Percentiles rank a stretch among this genome's conserved stretches.
These are phyloP conservation scores for Talaromyces sp. DNA, from an alignment of 2,329 filamentous ascomycete genomes.

Conservation along the genomic window DNA sequence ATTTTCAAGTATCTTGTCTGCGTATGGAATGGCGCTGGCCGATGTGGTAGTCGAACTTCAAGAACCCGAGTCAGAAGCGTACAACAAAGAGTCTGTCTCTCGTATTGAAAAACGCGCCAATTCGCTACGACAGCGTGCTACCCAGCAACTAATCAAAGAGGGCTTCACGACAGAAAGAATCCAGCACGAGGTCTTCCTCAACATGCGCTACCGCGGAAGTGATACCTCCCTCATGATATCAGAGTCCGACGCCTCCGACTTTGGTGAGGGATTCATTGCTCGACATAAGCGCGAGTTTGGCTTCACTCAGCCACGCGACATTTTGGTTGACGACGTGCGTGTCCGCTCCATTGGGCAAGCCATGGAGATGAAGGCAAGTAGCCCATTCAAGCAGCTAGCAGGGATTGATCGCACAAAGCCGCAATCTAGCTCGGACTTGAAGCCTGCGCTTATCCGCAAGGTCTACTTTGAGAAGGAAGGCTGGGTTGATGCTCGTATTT, in stretches of 20 bases:
- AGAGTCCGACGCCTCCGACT: slow-evolving; percentile 31
- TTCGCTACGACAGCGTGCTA: slow-evolving; percentile 24
- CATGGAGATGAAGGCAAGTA: slow-evolving; percentile 9
- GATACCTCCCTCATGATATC: slow-evolving; percentile 42
- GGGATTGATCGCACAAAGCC: slow-evolving; percentile 9
- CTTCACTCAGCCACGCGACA: slow-evolving; percentile 34
- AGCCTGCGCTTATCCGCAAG: slow-evolving; percentile 17
- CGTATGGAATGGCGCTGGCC: slow-evolving; percentile 42
- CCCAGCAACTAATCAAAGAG: slow-evolving; percentile 28
- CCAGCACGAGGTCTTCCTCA: slow-evolving; percentile 33
- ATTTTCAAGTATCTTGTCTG: slow-evolving; percentile 39
- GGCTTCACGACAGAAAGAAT: slow-evolving; percentile 34
- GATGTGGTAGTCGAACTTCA: slow-evolving; percentile 36
- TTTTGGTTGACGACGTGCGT: slow-evolving; percentile 37
- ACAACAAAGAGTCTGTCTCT: slow-evolving; percentile 14
- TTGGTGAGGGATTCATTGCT: slow-evolving; percentile 31
- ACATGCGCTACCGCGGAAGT: slow-evolving; percentile 42
- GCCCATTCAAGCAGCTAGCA: slow-evolving; percentile 18
- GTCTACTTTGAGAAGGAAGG: slow-evolving; percentile 26
- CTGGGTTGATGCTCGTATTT: slow-evolving; percentile 25
- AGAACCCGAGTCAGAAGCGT: slow-evolving; percentile 26
- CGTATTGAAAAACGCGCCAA: slow-evolving; percentile 24
- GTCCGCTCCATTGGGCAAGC: slow-evolving; percentile 28
- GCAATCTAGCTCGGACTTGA: neutral
- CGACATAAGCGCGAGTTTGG: slow-evolving; percentile 40